Evolutionary conservation across 129 eudicot genomes (phyloP), one percentile per base, ranked within the genome.

Genomic region (Chrysanthemum lavandulifolium): DNA sequence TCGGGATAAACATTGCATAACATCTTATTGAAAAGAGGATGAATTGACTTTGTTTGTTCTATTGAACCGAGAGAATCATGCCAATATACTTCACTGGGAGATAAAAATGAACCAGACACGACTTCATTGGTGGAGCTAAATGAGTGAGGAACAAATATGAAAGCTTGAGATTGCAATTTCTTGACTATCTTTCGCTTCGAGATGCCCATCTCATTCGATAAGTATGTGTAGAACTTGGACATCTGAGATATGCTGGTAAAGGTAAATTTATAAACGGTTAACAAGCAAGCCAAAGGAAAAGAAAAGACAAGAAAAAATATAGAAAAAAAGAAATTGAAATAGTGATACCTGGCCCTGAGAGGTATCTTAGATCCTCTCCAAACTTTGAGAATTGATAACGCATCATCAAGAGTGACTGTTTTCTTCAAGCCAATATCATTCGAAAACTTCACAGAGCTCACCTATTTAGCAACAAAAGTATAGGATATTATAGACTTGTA

Each of bases 1-100:
- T 71, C 77, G 1, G 96, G 90, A 72, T 86, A 89, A 12, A 80
- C 13, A 69, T 74, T 80, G 78, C 72, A 61, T 67, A 90, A 68
- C 80, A 80, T 76, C 76, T 72, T 81, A 73, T 76, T 70, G 57
- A 58, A 14, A 27, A 80, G 62, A 19, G 69, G 75, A 69, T 51
- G 47, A 33, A 53, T 53, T 33, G 73, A 61, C 81, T 71, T 77
- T 49, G 71, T 72, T 77, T 54, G 76, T 62, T 80, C 84, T 69
- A 77, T 23, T 25, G 84, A 73, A 78, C 87, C 84, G 57, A 84
- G 79, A 12, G 73, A 73, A 79, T 90, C 97, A 29, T 81, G 91
- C 94, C 97, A 87, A 71, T 76, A 87, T 13, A 90, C 91, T 62
- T 87, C 91, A 27, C 58, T 58, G 56, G 88, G 88, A 73, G 92